Conservation (phyloP, 2,329 filamentous ascomycete genomes). For the Penicillium corylophilum region DNA sequence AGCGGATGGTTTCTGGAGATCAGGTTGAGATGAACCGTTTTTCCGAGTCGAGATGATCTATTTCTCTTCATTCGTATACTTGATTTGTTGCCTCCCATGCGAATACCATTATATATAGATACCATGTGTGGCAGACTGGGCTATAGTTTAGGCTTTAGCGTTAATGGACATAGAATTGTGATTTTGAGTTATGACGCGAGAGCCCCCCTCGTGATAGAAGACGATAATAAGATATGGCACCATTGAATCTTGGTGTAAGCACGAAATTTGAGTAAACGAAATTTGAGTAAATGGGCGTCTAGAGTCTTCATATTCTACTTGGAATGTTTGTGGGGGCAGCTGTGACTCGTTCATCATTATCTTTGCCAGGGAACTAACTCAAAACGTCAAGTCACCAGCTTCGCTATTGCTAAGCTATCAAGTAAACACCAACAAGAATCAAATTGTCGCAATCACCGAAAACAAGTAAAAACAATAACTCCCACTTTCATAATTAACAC, state of each 20-base stretch:
- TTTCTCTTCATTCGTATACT: not conserved
- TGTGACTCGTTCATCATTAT: no score
- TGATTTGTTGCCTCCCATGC: not conserved
- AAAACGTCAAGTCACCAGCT: not conserved
- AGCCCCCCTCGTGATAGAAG: no score
- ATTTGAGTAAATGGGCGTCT: no score
- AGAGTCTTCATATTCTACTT: no score
- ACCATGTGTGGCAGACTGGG: not conserved
- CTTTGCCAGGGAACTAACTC: not conserved
- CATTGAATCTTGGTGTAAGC: no score
- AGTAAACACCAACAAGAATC: not conserved
- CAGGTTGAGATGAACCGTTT: constrained; percentile 12
- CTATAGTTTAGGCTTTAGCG: not conserved
- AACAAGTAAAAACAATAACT: not conserved
- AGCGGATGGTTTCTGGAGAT: constrained; percentile 11
- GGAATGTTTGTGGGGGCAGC: no score
- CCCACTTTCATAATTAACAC: not conserved
- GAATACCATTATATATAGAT: not conserved
- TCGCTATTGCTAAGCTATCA: not conserved
- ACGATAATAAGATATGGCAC: no score
- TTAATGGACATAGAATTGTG: constrained; percentile 1
- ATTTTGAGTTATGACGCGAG: no score
- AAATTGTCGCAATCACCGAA: not conserved
- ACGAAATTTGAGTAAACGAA: no score
- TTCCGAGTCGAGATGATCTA: not conserved